Base-by-base conservation (phyloP, 805 yeast genomes). In the Sugiyamaella mastotermitis region DNA sequence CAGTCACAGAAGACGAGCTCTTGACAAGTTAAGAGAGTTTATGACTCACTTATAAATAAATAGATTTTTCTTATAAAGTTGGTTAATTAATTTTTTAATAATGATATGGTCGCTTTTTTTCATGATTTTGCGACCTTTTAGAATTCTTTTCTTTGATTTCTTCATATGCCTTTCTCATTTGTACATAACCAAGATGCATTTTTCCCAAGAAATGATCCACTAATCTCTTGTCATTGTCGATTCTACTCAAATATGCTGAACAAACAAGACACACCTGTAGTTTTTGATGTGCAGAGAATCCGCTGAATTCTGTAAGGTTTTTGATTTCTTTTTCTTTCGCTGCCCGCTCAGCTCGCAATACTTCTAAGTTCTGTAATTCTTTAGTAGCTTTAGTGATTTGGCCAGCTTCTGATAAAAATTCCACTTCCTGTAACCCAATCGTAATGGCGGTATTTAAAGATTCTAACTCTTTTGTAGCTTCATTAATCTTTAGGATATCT, bases 171-270 rank as follows among this genome's bases (percentile, higher is more conserved):
- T 50, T 42, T 19, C 95, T 69, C 78, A 88, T 80, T 36, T 72
- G 77, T 2, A 79, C 88, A 57, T 80, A 87, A 0, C 87, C 90
- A 46, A 83, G 56, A 62, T 88, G 97, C 42, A 84, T 75, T 51
- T 85, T 86, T 1, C 97, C 97, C 17, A 79, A 62, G 56, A 85
- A 87, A 58, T 88, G 97, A 50, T 84, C 95, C 1, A 90, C 94
- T 46, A 88, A 65, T 49, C 97, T 69, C 56, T 87, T 69, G 56
- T 88, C 97, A 42, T 82, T 84, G 57, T 88, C 97, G 40, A 87
- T 63, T 44, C 90, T 66, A 6, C 94, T 83, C 26, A 90, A 64
- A 53, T 81, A 86, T 0, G 95, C 95, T 1, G 95, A 95, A 61
- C 97, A 88, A 1, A 76, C 78, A 46, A 76, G 83, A 60, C 97